Conservation (phyloP, 192 early-diverging fungal species). For the Radiomyces spectabilis region DNA sequence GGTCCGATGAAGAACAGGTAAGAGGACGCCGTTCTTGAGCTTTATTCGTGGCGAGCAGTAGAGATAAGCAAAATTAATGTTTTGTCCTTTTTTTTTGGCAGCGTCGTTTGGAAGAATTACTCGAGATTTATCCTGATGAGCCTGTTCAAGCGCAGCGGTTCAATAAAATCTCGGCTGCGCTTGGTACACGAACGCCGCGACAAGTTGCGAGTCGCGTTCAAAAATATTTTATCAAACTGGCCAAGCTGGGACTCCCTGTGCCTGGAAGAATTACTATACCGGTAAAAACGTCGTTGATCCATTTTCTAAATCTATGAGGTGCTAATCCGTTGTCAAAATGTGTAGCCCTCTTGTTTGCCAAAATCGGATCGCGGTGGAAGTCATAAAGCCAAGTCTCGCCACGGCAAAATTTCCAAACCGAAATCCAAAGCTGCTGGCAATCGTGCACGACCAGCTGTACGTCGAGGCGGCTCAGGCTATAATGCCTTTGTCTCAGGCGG, state of each 20-base stretch:
- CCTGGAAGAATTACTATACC: constrained; percentile 58
- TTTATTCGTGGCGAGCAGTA: not conserved
- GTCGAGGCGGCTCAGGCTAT: constrained; percentile 23
- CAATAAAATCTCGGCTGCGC: constrained; percentile 62
- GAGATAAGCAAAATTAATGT: too few species aligned
- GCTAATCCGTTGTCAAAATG: too few species aligned
- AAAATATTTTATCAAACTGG: constrained; percentile 76
- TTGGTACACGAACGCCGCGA: constrained; percentile 62
- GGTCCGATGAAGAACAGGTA: constrained; percentile 62
- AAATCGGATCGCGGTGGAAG: constrained; percentile 13
- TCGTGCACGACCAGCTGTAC: constrained; percentile 12
- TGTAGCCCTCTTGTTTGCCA: constrained; percentile 20
- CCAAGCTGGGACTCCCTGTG: constrained; percentile 62
- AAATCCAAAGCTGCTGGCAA: constrained; percentile 12
- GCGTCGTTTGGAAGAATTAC: constrained; percentile 45
- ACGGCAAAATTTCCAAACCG: not conserved
- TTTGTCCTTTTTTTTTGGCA: constrained; percentile 5
- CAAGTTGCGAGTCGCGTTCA: constrained; percentile 74
- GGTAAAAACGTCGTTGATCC: too few species aligned
- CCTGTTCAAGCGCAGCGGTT: constrained; percentile 59
- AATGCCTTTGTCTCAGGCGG: constrained; percentile 9
- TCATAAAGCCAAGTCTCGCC: not conserved
- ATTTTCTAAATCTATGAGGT: too few species aligned
- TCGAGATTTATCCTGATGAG: constrained; percentile 62
- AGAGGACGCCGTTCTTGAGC: not conserved